Base-by-base conservation (phyloP, 2,329 filamentous ascomycete species). In the Fusarium oligoseptatum region DNA sequence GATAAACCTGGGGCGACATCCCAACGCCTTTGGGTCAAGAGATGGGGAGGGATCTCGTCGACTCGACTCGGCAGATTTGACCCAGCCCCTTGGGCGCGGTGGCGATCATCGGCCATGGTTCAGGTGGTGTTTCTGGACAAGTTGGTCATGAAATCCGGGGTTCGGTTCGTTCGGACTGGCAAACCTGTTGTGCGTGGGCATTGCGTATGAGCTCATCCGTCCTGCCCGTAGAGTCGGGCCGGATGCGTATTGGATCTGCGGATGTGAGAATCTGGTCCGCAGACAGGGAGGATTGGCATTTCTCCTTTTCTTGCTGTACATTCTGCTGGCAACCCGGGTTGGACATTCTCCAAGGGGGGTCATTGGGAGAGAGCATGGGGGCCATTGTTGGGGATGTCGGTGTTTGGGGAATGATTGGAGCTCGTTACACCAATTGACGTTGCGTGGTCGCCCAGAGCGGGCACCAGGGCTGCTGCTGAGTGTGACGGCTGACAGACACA, bases 401-500 rank as follows among this genome's bases (percentile, higher is more conserved):
- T 36, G 62, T 45, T 64, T 58, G 29, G 60, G 34, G 41, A 36
- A 39, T 66, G 64, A 66, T 61, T 66, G 56, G 66, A 60, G 56
- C 37, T 29, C 22, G 45, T 48, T 60, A 60, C 29, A 69, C 60
- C 20, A 52, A 68, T 41, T 55, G 71, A 64, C 45, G 48, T 34
- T 55, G 43, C n/a, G 39, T 52, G 43, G 55, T 68, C 45, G 57
- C 36, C 24, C 34, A 39, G 32, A 55, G 43, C 60, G 60, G 60
- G 60, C 41, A 68, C 34, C 43, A 41, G 55, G 61, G 36, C 32
- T 41, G 22, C 12, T 27, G 60, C 56, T 60, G 58, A 48, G 29
- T 20, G 60, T 45, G 48, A 64, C 72, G 69, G 62, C 72, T 66
- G 64, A 64, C 55, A 56, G 56, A 60, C 62, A 64, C 34, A 52